These are phyloP conservation scores for Diaporthe destruens DNA, from an alignment of 2,329 filamentous ascomycete species.

Conservation along the genomic window DNA sequence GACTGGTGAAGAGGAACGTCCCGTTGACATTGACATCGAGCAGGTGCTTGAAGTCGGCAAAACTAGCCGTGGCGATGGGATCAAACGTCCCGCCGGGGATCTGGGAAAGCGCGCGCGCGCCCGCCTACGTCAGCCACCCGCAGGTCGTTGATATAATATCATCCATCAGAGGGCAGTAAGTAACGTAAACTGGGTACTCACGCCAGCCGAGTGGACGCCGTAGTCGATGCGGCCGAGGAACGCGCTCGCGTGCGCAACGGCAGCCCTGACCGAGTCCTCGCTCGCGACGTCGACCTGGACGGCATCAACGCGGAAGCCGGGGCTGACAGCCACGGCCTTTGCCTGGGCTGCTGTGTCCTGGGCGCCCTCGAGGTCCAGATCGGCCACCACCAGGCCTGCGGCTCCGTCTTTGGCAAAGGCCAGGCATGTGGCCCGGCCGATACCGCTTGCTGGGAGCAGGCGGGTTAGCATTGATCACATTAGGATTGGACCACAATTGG, in stretches of 20 bases:
- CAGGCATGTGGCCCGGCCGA: background rate
- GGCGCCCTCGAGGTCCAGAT: background rate
- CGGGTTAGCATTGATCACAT: background rate
- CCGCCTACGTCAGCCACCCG: conserved; percentile 13
- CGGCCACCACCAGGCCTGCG: background rate
- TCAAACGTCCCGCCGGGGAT: conserved; percentile 31
- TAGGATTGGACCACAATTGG: background rate
- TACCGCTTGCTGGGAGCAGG: background rate
- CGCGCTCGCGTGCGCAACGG: background rate
- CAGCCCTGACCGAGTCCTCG: conserved; percentile 19
- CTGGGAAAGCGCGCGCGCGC: too few species aligned
- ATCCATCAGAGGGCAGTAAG: too few species aligned
- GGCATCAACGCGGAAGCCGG: background rate
- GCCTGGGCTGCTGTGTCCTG: background rate
- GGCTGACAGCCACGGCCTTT: background rate
- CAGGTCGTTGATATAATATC: background rate
- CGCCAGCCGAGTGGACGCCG: conserved; percentile 37
- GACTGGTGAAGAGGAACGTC: conserved; percentile 27
- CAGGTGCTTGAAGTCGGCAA: conserved; percentile 37
- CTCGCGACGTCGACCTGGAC: conserved; percentile 20
- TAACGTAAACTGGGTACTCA: conserved; percentile 1
- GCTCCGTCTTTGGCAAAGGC: background rate
- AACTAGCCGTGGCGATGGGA: conserved; percentile 31
- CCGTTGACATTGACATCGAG: conserved; percentile 36
- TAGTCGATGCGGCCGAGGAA: conserved; percentile 30